A percentile compares a stretch with the other conserved stretches of the same genome.
Evolutionary conservation across 305 asterid species (phyloP).

Genomic region (Fraxinus sp.): DNA sequence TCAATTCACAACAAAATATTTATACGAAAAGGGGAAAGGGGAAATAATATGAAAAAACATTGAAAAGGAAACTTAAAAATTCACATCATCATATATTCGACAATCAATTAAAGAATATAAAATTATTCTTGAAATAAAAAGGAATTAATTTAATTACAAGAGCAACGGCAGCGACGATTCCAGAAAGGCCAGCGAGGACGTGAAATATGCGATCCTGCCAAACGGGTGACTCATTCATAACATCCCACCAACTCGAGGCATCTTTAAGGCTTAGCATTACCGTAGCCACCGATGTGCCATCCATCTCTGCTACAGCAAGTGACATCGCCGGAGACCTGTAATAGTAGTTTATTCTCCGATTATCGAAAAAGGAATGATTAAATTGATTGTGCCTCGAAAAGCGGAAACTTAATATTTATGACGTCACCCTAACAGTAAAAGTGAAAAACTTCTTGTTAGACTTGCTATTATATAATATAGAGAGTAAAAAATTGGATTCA

Average conservation of each 20-base stretch:
- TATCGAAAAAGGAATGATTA: no score
- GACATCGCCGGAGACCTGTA: background rate
- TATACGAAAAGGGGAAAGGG: background rate
- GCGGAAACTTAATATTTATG: no score
- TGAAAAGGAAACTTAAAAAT: background rate
- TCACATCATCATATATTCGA: background rate
- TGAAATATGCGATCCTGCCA: constrained; percentile 93
- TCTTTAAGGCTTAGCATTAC: constrained; percentile 65
- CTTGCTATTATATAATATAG: no score
- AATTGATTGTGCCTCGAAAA: no score
- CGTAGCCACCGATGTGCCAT: constrained; percentile 46
- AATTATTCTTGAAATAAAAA: background rate
- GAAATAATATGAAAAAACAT: background rate
- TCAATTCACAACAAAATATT: background rate
- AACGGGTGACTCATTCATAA: constrained; percentile 52
- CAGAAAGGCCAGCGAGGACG: constrained; percentile 69
- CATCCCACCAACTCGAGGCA: constrained; percentile 83
- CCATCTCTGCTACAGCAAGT: background rate
- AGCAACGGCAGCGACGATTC: constrained; percentile 77
- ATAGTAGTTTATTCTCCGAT: background rate
- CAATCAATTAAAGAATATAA: background rate
- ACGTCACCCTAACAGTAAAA: no score
- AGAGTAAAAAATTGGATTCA: no score
- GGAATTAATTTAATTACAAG: constrained; percentile 44
- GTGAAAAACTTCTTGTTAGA: no score